These are phyloP conservation scores for Epichloe festucae DNA, from an alignment of 2,329 filamentous ascomycete species.

Conservation along the genomic window DNA sequence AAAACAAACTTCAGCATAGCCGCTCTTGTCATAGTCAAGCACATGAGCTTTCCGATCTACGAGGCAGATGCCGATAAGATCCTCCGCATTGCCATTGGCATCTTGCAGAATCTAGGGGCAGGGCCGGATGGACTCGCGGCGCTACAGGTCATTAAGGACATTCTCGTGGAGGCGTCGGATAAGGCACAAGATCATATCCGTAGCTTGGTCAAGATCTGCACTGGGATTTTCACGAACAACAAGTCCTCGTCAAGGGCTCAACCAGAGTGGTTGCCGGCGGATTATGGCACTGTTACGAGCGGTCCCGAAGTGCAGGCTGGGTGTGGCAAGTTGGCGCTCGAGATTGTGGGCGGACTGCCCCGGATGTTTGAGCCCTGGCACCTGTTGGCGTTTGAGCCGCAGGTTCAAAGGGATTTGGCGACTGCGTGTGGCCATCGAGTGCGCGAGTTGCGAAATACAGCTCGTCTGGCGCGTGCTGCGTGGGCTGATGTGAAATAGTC, in stretches of 20 bases:
- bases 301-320: conserved; percentile 14
- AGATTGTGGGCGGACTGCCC: conserved; percentile 35
- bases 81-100: conserved; percentile 35
- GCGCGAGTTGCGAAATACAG: conserved; percentile 37
- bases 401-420: conserved; percentile 33
- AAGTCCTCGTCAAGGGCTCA: conserved; percentile 12
- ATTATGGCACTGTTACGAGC: conserved; percentile 8
- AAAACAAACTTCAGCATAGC: conserved; percentile 32
- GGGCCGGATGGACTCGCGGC: conserved; percentile 34
- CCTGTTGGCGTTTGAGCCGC: conserved; percentile 30
- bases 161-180: conserved; percentile 33
- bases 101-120: conserved; percentile 27
- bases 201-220: conserved; percentile 33
- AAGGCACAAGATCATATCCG: conserved; percentile 34
- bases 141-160: conserved; percentile 33
- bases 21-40: conserved; percentile 34
- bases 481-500: conserved; percentile 30
- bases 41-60: conserved; percentile 38
- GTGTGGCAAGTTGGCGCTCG: conserved; percentile 34
- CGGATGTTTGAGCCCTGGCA: conserved; percentile 33
- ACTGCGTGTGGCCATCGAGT: conserved; percentile 40
- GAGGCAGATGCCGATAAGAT: conserved; percentile 35
- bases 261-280: conserved; percentile 19
- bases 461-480: conserved; percentile 33
- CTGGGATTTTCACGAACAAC: conserved; percentile 23